These are phyloP conservation scores for Teunomyces gatunensis DNA, from an alignment of 805 yeast genomes.

Conservation along the genomic window DNA sequence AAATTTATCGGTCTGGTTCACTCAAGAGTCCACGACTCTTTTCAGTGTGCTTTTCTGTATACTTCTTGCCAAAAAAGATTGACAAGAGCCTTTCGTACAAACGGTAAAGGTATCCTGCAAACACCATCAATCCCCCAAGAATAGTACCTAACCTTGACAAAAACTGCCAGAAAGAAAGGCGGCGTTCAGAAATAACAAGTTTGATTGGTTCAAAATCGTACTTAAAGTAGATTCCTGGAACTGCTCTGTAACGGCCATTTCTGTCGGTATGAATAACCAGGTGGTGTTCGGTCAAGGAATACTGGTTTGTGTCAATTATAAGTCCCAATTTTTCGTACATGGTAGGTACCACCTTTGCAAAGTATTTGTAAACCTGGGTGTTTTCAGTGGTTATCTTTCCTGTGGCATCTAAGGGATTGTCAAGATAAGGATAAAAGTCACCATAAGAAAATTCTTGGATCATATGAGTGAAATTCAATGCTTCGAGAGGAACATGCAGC, in stretches of 20 bases:
- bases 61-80: slow-evolving; percentile 58
- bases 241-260: slow-evolving; percentile 20
- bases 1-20: not conserved
- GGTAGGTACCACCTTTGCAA: slow-evolving; percentile 81
- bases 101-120: slow-evolving; percentile 64
- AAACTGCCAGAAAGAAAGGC: slow-evolving; percentile 78
- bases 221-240: slow-evolving; percentile 79
- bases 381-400: slow-evolving; percentile 53
- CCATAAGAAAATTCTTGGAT: slow-evolving; percentile 90
- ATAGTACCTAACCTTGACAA: slow-evolving; percentile 76
- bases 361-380: slow-evolving; percentile 58
- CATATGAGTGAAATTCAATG: slow-evolving; percentile 77
- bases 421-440: slow-evolving; percentile 77
- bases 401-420: slow-evolving; percentile 84
- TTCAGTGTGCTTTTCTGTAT: slow-evolving; percentile 48
- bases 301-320: slow-evolving; percentile 78
- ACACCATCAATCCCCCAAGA: slow-evolving; percentile 73
- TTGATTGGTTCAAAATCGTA: slow-evolving; percentile 89
- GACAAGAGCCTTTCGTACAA: slow-evolving; percentile 53
- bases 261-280: slow-evolving; percentile 13
- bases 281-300: slow-evolving; percentile 62
- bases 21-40: slow-evolving; percentile 33
- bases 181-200: slow-evolving; percentile 61
- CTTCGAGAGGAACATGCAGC: slow-evolving; percentile 45
- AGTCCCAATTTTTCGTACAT: slow-evolving; percentile 68